phyloP scores from a whole-genome alignment of 2,329 filamentous ascomycete genomes.

The Penicillium sp. region DNA sequence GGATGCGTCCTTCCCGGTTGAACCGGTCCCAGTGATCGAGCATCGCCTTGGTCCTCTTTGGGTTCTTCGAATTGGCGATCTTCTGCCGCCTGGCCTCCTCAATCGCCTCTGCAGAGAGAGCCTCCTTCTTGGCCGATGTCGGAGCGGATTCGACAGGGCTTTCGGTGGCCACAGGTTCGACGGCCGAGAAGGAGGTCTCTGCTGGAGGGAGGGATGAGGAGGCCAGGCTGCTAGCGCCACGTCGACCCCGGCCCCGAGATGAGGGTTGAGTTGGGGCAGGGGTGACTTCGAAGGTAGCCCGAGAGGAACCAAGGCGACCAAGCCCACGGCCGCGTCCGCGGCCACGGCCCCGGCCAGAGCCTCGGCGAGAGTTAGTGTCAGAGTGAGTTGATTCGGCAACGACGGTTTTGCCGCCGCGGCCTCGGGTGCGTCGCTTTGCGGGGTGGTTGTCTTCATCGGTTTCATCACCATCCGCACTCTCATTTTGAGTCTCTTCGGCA shows the following conservation, averaged over 20 bases:
- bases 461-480: slow-evolving; percentile 28
- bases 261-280: slow-evolving; percentile 19
- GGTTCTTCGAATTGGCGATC: slow-evolving; percentile 45
- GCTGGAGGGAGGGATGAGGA: slow-evolving; percentile 8
- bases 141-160: slow-evolving; percentile 11
- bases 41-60: slow-evolving; percentile 46
- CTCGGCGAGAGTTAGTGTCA: slow-evolving; percentile 18
- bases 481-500: slow-evolving; percentile 28
- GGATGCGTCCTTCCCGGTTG: slow-evolving; percentile 43
- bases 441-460: slow-evolving; percentile 30
- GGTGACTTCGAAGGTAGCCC: slow-evolving; percentile 23
- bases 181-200: slow-evolving; percentile 14
- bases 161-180: slow-evolving; percentile 14
- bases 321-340: slow-evolving; percentile 32
- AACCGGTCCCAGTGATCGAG: slow-evolving; percentile 46
- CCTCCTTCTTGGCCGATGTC: slow-evolving; percentile 15
- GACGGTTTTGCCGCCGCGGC: slow-evolving; percentile 26
- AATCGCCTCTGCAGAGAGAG: slow-evolving; percentile 23
- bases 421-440: slow-evolving; percentile 35
- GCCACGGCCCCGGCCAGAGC: slow-evolving; percentile 26
- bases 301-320: slow-evolving; percentile 21
- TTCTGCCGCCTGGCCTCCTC: slow-evolving; percentile 39
- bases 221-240: slow-evolving; percentile 19
- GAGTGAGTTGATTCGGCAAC: slow-evolving; percentile 25
- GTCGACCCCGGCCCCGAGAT: slow-evolving; percentile 23